Conservation (phyloP, 176 grass and related monocot genomes). For the Ensete glaucum region DNA sequence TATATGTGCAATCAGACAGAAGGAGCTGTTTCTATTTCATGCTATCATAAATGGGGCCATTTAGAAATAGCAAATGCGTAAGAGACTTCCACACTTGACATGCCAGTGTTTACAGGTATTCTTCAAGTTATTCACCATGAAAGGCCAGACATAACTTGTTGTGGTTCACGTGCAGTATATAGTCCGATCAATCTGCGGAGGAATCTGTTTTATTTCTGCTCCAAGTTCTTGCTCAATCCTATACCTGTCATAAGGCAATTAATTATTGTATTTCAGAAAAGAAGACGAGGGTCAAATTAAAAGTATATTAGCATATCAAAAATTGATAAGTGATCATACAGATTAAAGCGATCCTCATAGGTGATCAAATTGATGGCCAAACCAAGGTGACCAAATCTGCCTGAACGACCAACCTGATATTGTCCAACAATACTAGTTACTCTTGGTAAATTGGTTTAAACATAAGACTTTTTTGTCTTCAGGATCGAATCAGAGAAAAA, state of each 20-base stretch:
- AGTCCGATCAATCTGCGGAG: constrained; percentile 75
- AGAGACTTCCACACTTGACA: constrained; percentile 37
- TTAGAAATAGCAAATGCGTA: background rate
- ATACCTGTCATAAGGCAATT: constrained; percentile 33
- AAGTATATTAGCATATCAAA: background rate
- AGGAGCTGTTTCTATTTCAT: no score
- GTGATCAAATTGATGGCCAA: constrained; percentile 86
- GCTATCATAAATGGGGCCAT: no score
- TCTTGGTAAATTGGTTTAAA: background rate
- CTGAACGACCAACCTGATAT: constrained; percentile 85
- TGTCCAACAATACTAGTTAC: background rate
- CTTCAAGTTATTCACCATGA: constrained; percentile 39
- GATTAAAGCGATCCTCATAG: constrained; percentile 85
- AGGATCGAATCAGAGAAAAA: no score
- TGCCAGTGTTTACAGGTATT: constrained; percentile 56
- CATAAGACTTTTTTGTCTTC: background rate
- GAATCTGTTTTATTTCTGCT: constrained; percentile 89
- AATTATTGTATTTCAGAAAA: constrained; percentile 8
- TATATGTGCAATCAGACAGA: no score
- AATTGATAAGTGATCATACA: constrained; percentile 36
- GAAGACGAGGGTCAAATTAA: background rate
- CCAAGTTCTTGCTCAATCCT: constrained; percentile 90
- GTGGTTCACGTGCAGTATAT: constrained; percentile 60
- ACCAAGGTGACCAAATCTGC: constrained; percentile 88
- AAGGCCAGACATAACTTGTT: constrained; percentile 14